phyloP scores from a whole-genome alignment of 164 flowering plant genomes.

The Santalum album region DNA sequence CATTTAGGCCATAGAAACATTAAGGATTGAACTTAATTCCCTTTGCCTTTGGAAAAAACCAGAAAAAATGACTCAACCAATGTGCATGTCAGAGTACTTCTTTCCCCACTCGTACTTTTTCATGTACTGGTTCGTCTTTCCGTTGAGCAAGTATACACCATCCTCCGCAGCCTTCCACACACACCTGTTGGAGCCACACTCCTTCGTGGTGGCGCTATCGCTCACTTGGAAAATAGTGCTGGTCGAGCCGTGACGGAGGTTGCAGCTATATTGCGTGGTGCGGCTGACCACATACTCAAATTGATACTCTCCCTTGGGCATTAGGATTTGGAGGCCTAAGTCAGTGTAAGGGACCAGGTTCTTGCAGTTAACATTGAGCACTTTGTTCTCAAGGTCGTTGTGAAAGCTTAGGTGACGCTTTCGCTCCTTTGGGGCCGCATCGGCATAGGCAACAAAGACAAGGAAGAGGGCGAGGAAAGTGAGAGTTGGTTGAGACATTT shows the following conservation, averaged over 20 bases:
- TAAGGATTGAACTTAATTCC: too few species aligned
- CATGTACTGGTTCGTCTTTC: background rate
- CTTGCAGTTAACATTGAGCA: conserved; percentile 1
- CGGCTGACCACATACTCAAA: background rate
- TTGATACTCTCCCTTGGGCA: conserved; percentile 1
- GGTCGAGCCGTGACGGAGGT: background rate
- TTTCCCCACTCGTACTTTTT: background rate
- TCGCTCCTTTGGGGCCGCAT: background rate
- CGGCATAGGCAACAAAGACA: too few species aligned
- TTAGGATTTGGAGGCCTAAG: background rate
- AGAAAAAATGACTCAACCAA: background rate
- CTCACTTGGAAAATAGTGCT: background rate
- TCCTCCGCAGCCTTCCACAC: conserved; percentile 1
- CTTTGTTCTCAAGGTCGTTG: background rate
- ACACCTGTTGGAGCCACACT: background rate
- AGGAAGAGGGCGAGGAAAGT: too few species aligned
- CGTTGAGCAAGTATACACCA: background rate
- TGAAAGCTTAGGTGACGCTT: background rate
- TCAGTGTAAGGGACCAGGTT: background rate
- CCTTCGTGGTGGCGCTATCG: background rate
- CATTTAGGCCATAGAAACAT: too few species aligned
- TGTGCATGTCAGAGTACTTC: background rate
- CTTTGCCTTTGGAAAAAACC: too few species aligned
- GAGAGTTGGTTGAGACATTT: too few species aligned
- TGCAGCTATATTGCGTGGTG: background rate